A percentile compares a stretch with the other conserved stretches of the same genome.
phyloP scores from a whole-genome alignment of 129 eudicot genomes.

The Ambrosia artemisiifolia region DNA sequence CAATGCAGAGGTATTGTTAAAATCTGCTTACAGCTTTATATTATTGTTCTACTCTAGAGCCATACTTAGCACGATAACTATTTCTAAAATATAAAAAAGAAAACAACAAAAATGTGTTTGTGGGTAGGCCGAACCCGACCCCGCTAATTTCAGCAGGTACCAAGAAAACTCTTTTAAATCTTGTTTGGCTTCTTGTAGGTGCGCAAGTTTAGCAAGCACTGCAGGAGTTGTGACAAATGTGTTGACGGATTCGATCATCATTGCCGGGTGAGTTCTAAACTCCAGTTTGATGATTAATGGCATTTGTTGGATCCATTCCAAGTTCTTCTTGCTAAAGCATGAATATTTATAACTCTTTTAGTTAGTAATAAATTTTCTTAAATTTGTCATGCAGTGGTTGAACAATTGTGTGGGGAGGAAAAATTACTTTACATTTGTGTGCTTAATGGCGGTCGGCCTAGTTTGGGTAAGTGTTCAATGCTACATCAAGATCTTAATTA shows the following conservation, averaged over 20 bases:
- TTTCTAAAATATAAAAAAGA: neutral
- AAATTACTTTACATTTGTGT: slow-evolving; percentile 68
- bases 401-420: slow-evolving; percentile 91
- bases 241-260: slow-evolving; percentile 99
- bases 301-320: neutral
- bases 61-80: neutral
- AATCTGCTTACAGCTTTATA: neutral
- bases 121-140: too few relatives aligned
- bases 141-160: neutral
- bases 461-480: slow-evolving; percentile 57
- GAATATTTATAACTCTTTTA: neutral
- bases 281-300: neutral
- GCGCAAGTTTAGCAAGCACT: slow-evolving; percentile 95
- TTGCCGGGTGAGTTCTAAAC: slow-evolving; percentile 64
- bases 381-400: slow-evolving; percentile 66
- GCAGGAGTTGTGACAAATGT: slow-evolving; percentile 99
- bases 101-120: neutral
- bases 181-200: slow-evolving; percentile 52
- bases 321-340: neutral
- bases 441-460: slow-evolving; percentile 84
- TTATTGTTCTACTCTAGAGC: neutral
- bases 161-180: neutral
- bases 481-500: neutral
- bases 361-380: slow-evolving; percentile 13
- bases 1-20: slow-evolving; percentile 69